phyloP scores from a whole-genome alignment of 2,329 filamentous ascomycete genomes.

The Thermoascus crustaceus region DNA sequence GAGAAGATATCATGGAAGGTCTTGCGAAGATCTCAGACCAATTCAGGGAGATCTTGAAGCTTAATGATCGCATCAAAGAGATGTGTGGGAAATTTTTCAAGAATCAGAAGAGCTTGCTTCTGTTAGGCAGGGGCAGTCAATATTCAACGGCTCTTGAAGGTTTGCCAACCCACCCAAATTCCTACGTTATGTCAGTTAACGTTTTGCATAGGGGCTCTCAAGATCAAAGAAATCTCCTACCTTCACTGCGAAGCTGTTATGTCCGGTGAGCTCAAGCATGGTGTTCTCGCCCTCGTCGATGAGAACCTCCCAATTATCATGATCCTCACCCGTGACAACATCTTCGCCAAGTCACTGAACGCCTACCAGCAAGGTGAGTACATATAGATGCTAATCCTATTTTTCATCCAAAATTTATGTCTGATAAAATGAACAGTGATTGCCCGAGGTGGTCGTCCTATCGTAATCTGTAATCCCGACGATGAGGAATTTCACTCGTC shows the following conservation, averaged over 20 bases:
- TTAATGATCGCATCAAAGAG: conserved; percentile 89
- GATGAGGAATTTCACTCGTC: conserved; percentile 83
- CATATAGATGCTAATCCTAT: too few species aligned
- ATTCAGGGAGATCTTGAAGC: conserved; percentile 83
- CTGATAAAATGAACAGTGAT: conserved; percentile 56
- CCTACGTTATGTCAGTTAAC: conserved; percentile 8
- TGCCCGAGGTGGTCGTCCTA: conserved; percentile 89
- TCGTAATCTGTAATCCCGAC: conserved; percentile 91
- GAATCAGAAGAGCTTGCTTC: conserved; percentile 90
- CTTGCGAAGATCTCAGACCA: conserved; percentile 79
- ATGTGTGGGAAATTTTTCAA: conserved; percentile 89
- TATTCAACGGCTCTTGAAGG: conserved; percentile 93
- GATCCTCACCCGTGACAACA: conserved; percentile 92
- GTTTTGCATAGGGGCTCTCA: conserved; percentile 59
- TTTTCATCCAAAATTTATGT: background rate
- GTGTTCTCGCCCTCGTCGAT: conserved; percentile 92
- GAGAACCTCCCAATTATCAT: conserved; percentile 99
- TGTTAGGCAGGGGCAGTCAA: conserved; percentile 90
- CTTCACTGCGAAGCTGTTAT: conserved; percentile 99
- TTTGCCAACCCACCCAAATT: conserved; percentile 19
- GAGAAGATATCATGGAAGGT: conserved; percentile 94
- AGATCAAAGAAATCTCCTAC: conserved; percentile 99
- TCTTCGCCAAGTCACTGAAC: conserved; percentile 98
- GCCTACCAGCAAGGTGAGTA: conserved; percentile 87
- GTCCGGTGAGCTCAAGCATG: conserved; percentile 99